Evolutionary conservation across 768 basidiomycete genomes (phyloP).

Genomic region (Rhodotorula taiwanensis): DNA sequence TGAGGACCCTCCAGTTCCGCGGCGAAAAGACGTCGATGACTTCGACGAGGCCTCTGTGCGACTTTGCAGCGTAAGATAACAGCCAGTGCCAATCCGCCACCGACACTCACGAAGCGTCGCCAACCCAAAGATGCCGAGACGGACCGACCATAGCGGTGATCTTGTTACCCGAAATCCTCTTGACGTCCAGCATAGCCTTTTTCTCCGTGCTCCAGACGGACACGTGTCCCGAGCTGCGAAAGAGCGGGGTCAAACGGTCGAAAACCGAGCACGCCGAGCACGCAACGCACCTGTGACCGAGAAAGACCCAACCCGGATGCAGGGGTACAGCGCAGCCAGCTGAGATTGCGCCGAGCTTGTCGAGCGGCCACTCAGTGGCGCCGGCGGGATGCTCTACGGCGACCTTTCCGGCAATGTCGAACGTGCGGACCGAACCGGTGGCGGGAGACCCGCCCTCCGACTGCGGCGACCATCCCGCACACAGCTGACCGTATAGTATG

Average conservation of each 20-base stretch:
- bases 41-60: conserved; percentile 62
- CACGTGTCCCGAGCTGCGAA: conserved; percentile 19
- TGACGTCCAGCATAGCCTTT: background rate
- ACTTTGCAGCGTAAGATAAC: background rate
- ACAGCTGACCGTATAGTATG: background rate
- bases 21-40: conserved; percentile 60
- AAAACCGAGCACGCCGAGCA: too few species aligned
- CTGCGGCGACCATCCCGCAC: background rate
- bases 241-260: background rate
- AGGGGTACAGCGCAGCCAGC: conserved; percentile 8
- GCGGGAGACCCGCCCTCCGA: background rate
- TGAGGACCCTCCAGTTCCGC: conserved; percentile 65
- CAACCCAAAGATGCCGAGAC: conserved; percentile 27
- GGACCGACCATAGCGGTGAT: conserved; percentile 15
- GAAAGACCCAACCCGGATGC: background rate
- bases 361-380: background rate
- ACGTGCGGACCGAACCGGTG: background rate
- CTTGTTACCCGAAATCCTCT: background rate
- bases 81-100: background rate
- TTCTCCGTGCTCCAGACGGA: background rate
- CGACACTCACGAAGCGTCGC: background rate
- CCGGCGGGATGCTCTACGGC: background rate
- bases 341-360: background rate
- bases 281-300: conserved; percentile 19
- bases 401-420: conserved; percentile 1